Base-by-base conservation (phyloP, 228 moss, liverwort and hornwort genomes). In the Sphagnum magellanicum region DNA sequence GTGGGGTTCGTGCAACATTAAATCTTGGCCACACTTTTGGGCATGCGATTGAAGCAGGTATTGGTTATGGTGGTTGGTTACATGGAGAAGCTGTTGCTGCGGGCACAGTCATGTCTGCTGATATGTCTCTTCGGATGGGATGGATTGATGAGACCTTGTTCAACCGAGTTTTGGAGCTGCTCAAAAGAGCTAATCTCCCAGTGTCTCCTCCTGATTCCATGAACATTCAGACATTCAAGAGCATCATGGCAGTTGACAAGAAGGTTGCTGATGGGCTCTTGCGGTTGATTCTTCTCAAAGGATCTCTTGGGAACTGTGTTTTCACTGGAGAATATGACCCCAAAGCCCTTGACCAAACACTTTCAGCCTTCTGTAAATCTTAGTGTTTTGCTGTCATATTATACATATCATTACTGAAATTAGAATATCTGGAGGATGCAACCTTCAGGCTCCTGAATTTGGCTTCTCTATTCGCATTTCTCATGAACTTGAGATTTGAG, bases 1-100 rank as follows among this genome's bases (percentile, higher is more conserved):
- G 82, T 17, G 85, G 85, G 58, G 51, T 81, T 46, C 69, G 85
- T 50, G 85, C 85, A 4, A 81, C 79, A 5, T 59, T 86, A 60
- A 86, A 86, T 66, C 68, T 86, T 14, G 85, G 85, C 60, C 85
- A 86, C 73, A 86, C 85, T 8, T 86, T 86, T 66, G 85, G 81
- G 74, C 85, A 86, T 66, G 84, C 85, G 16, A 86, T 86, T 10
- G 85, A 86, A 65, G 81, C 85, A 32, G 81, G 78, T 64, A 81
- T 79, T 49, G 85, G 85, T 8, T 86, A 81, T 68, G 85, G 85
- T 51, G 76, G 70, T 63, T 81, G 81, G 81, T 80, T 86, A 51
- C 85, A 86, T 68, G 85, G 85, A 50, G 85, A 86, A 71, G 85
- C 79, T 58, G 79, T 86, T 32, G 85, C 50, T 61, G 65, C 81